Percentiles rank a stretch among this genome's conserved stretches.
phyloP scores from a whole-genome alignment of 805 yeast genomes.

The Babjeviella inositovora region DNA sequence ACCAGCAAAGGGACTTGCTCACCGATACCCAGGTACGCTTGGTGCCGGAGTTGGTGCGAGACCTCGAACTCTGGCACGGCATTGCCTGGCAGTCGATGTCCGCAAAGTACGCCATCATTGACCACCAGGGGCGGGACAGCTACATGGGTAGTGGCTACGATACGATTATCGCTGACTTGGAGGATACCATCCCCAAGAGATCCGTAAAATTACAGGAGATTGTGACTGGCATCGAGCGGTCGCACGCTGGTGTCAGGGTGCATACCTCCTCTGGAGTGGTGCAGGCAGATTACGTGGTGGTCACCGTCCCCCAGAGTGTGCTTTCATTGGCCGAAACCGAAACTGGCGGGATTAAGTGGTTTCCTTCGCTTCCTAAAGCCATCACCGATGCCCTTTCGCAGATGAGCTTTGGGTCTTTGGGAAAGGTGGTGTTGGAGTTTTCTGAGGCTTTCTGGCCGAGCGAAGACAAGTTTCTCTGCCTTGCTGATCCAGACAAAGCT shows the following conservation, averaged over 20 bases:
- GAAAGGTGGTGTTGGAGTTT: slow-evolving; percentile 62
- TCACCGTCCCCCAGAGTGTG: slow-evolving; percentile 68
- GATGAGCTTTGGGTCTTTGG: slow-evolving; percentile 51
- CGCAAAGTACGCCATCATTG: slow-evolving; percentile 52
- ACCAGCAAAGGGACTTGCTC: slow-evolving; percentile 25
- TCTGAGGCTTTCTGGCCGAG: slow-evolving; percentile 41
- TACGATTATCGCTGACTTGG: slow-evolving; percentile 27
- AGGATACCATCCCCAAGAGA: slow-evolving; percentile 16
- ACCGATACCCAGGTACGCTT: slow-evolving; percentile 31
- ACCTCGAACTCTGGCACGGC: slow-evolving; percentile 71
- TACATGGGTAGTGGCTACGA: slow-evolving; percentile 46
- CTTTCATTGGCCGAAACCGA: slow-evolving; percentile 22
- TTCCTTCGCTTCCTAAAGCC: slow-evolving; percentile 32
- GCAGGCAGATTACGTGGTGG: slow-evolving; percentile 39
- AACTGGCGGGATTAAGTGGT: slow-evolving; percentile 33
- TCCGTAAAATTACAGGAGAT: slow-evolving; percentile 21
- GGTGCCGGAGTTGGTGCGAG: slow-evolving; percentile 35
- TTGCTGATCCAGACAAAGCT: slow-evolving; percentile 17
- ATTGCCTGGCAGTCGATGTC: slow-evolving; percentile 51
- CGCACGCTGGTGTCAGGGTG: slow-evolving; percentile 10
- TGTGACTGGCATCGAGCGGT: slow-evolving; percentile 20
- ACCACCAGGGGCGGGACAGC: slow-evolving; percentile 69
- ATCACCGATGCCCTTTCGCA: slow-evolving; percentile 24
- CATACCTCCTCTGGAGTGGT: slow-evolving; percentile 13
- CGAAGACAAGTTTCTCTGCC: slow-evolving; percentile 27